These are phyloP conservation scores for Suhomyces yuchorum DNA, from an alignment of 1,139 yeast genomes.

Conservation along the genomic window DNA sequence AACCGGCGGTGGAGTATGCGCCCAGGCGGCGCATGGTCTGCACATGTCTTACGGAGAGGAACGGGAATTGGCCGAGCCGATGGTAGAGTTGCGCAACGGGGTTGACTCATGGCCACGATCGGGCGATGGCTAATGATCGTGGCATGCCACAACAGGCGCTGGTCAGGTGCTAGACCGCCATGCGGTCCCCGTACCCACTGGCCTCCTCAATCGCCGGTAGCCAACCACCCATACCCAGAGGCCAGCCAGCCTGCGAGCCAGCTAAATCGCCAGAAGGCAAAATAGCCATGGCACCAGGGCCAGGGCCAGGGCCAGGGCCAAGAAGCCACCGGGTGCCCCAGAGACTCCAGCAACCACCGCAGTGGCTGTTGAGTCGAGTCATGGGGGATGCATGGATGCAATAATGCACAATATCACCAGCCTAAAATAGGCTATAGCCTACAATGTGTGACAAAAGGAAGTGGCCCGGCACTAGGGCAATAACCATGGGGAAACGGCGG, in stretches of 20 bases:
- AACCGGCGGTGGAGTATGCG: not conserved
- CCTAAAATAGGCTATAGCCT: not conserved
- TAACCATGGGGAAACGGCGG: too few relatives aligned
- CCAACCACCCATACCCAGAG: too few relatives aligned
- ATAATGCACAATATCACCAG: not conserved
- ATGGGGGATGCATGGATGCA: not conserved
- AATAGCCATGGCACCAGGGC: too few relatives aligned
- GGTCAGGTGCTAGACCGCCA: too few relatives aligned
- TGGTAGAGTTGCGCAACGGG: not conserved
- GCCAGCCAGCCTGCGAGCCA: too few relatives aligned
- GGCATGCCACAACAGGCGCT: not conserved
- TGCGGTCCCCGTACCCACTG: too few relatives aligned
- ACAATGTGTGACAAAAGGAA: not conserved
- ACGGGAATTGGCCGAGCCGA: not conserved
- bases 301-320: too few relatives aligned
- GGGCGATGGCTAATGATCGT: not conserved
- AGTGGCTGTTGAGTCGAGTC: not conserved
- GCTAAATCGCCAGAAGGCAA: not conserved
- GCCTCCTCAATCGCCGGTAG: too few relatives aligned
- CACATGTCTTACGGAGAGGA: not conserved
- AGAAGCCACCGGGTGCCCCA: not conserved
- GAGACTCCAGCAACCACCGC: not conserved
- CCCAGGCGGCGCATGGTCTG: not conserved
- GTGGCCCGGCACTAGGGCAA: not conserved
- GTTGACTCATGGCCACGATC: not conserved